Percentiles rank a stretch among this genome's conserved stretches.
These are phyloP conservation scores for Ascochyta rabiei DNA, from an alignment of 2,329 filamentous ascomycete genomes.

Conservation along the genomic window DNA sequence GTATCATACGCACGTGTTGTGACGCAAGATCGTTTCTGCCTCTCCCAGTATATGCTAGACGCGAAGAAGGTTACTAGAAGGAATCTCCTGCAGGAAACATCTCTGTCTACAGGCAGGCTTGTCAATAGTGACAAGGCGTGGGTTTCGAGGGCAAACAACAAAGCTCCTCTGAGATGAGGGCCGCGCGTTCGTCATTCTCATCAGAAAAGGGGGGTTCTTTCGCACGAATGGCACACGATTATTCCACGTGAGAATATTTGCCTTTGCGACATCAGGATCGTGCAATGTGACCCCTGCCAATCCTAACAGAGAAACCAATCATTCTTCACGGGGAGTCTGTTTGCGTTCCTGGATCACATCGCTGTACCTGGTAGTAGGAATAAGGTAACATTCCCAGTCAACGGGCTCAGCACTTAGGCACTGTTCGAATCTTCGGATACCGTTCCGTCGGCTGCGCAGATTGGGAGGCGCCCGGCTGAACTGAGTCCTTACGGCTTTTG, in stretches of 20 bases:
- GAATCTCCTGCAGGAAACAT: not conserved
- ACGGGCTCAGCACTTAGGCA: not conserved
- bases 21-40: no score
- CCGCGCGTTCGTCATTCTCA: not conserved
- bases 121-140: not conserved
- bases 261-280: not conserved
- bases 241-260: not conserved
- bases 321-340: not conserved
- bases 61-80: no score
- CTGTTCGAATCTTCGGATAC: not conserved
- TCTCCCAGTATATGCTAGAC: no score
- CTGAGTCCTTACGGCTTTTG: slow-evolving; percentile 4
- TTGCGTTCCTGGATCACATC: not conserved
- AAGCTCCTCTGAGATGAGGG: no score
- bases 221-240: not conserved
- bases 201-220: not conserved
- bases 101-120: no score
- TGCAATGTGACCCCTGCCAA: no score
- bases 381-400: not conserved
- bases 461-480: not conserved
- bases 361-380: slow-evolving; percentile 1
- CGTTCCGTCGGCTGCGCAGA: not conserved
- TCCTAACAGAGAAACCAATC: not conserved
- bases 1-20: not conserved
- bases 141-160: not conserved